Evolutionary conservation across 2,329 filamentous ascomycete genomes (phyloP).

Genomic region (Fusarium irregulare): DNA sequence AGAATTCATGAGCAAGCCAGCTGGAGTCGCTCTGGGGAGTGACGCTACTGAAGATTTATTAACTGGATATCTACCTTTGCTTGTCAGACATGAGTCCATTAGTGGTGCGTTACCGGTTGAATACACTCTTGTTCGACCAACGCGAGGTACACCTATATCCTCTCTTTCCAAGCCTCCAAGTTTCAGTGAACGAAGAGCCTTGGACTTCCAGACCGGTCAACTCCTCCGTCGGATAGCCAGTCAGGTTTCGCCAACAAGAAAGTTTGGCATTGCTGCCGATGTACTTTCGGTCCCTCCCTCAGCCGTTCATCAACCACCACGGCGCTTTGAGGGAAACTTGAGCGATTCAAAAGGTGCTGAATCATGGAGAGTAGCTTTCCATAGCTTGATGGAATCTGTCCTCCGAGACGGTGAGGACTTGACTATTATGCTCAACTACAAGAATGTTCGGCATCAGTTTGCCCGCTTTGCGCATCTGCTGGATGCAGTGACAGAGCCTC

Average conservation of each 20-base stretch:
- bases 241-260: constrained; percentile 58
- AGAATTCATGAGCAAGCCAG: constrained; percentile 2
- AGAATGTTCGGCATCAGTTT: constrained; percentile 64
- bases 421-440: constrained; percentile 68
- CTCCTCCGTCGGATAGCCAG: constrained; percentile 58
- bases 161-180: constrained; percentile 51
- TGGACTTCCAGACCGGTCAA: constrained; percentile 62
- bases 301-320: constrained; percentile 17
- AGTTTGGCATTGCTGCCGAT: constrained; percentile 57
- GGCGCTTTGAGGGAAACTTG: constrained; percentile 41
- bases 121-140: constrained; percentile 58
- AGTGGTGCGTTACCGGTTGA: constrained; percentile 48
- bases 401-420: constrained; percentile 71
- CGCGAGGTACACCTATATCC: constrained; percentile 54
- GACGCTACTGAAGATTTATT: constrained; percentile 34
- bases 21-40: background rate
- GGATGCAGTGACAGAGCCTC: constrained; percentile 62
- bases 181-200: constrained; percentile 48
- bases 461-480: constrained; percentile 61
- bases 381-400: constrained; percentile 65
- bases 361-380: constrained; percentile 69
- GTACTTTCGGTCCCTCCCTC: constrained; percentile 42
- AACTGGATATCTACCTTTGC: constrained; percentile 53
- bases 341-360: constrained; percentile 43
- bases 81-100: constrained; percentile 54